Percentiles rank a stretch among this genome's conserved stretches.
Conservation (phyloP, 306 rosid species). For the Canavalia ensiformis region DNA sequence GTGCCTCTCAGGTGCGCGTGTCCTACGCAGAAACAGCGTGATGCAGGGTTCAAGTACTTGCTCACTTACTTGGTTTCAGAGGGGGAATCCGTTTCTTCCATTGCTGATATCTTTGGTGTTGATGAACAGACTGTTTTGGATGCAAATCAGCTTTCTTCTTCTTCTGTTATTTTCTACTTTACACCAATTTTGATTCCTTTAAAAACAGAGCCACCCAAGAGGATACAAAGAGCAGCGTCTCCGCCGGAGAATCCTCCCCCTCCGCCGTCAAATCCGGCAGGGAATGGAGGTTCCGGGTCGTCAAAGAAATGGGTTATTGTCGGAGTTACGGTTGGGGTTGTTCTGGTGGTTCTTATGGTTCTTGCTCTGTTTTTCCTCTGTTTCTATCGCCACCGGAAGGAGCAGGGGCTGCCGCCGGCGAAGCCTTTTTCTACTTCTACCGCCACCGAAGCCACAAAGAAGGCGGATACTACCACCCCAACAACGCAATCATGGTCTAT, state of each 20-base stretch:
- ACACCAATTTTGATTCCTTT: slow-evolving; percentile 72
- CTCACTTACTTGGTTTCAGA: slow-evolving; percentile 54
- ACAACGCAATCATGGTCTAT: slow-evolving; percentile 50
- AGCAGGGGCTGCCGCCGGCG: neutral
- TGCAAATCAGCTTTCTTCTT: slow-evolving; percentile 56
- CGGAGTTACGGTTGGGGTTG: slow-evolving; percentile 62
- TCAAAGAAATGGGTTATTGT: slow-evolving; percentile 63
- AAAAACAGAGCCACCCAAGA: slow-evolving; percentile 49
- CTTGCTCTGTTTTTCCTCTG: slow-evolving; percentile 46
- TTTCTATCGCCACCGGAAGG: slow-evolving; percentile 15
- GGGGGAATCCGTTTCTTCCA: slow-evolving; percentile 41
- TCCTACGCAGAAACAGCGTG: slow-evolving; percentile 59
- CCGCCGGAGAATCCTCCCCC: slow-evolving; percentile 37
- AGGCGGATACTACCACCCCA: slow-evolving; percentile 1
- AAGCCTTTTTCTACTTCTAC: slow-evolving; percentile 33
- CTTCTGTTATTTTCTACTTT: slow-evolving; percentile 45
- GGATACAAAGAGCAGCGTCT: neutral
- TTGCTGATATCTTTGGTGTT: slow-evolving; percentile 54
- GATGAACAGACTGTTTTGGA: slow-evolving; percentile 45
- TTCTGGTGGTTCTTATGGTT: slow-evolving; percentile 40
- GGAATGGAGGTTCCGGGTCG: slow-evolving; percentile 27
- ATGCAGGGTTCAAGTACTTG: slow-evolving; percentile 61
- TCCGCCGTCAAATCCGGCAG: neutral
- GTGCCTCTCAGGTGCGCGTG: slow-evolving; percentile 84
- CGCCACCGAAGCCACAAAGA: neutral